Conservation (phyloP, 768 basidiomycete genomes). For the Mycena crocata region DNA sequence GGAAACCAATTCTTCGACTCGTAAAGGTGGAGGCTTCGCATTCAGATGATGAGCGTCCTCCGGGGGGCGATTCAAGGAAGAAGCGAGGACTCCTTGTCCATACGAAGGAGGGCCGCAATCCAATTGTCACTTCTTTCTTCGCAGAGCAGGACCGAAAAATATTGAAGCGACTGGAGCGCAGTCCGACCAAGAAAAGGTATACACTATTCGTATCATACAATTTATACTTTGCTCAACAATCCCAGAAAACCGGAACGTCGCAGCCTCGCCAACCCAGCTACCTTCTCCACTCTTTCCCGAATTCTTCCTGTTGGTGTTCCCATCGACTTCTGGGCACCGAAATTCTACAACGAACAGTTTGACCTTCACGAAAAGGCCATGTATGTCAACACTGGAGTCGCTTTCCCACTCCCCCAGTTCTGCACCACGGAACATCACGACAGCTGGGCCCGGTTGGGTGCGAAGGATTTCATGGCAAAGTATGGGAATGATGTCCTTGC, state of each 20-base stretch:
- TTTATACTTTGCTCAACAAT: background rate
- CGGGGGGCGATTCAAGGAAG: background rate
- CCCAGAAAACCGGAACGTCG: background rate
- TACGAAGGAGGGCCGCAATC: slow-evolving; percentile 17
- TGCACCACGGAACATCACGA: slow-evolving; percentile 5
- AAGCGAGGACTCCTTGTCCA: no score
- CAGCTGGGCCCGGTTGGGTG: slow-evolving; percentile 21
- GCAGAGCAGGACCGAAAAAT: no score
- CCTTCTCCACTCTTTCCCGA: slow-evolving; percentile 7
- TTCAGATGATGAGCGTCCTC: slow-evolving; percentile 17
- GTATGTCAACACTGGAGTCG: slow-evolving; percentile 20
- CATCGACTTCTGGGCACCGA: slow-evolving; percentile 14
- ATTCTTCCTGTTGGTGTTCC: slow-evolving; percentile 15
- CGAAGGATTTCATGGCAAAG: slow-evolving; percentile 11
- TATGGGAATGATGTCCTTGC: slow-evolving; percentile 22
- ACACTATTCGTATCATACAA: background rate
- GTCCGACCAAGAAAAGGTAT: slow-evolving; percentile 5
- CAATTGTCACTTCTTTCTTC: slow-evolving; percentile 5
- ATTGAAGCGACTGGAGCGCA: no score
- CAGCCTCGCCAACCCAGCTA: background rate
- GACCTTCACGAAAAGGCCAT: slow-evolving; percentile 10
- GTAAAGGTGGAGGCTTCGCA: slow-evolving; percentile 7
- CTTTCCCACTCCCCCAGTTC: slow-evolving; percentile 14
- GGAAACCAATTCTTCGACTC: slow-evolving; percentile 20
- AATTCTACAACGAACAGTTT: slow-evolving; percentile 20